Evolutionary conservation across 2,329 filamentous ascomycete genomes (phyloP).

Genomic region (Zymoseptoria ardabiliae): DNA sequence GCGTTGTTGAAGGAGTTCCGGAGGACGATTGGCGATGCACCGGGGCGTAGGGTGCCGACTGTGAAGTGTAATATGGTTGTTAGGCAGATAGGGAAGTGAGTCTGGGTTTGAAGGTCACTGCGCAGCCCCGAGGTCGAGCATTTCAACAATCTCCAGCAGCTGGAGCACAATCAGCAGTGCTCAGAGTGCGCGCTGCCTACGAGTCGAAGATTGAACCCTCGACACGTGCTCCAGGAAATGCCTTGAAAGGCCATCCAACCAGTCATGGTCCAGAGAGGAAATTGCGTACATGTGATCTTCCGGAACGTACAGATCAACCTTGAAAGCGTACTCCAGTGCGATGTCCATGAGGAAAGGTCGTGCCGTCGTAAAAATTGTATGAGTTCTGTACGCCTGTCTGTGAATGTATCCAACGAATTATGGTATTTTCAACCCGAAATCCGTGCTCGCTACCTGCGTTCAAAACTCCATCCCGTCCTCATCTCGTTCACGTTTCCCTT

Average conservation of each 20-base stretch:
- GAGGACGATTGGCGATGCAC: conserved; percentile 4
- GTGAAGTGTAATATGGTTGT: conserved; percentile 23
- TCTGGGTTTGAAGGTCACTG: neutral
- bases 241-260: no score
- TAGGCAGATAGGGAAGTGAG: conserved; percentile 12
- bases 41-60: conserved; percentile 18
- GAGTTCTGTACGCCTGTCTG: neutral
- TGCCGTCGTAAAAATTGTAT: neutral
- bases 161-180: neutral
- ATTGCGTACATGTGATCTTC: no score
- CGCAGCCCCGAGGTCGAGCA: neutral
- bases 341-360: neutral
- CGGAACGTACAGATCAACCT: no score
- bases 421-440: neutral
- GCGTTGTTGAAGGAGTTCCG: conserved; percentile 14
- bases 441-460: conserved; percentile 11
- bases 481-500: conserved; percentile 49
- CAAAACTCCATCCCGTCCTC: conserved; percentile 61
- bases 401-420: neutral
- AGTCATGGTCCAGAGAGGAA: no score
- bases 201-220: no score
- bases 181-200: no score
- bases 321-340: no score
- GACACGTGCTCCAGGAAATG: no score
- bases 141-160: neutral